Conservation (phyloP, 176 grass and related monocot genomes). For the Paspalum notatum region DNA sequence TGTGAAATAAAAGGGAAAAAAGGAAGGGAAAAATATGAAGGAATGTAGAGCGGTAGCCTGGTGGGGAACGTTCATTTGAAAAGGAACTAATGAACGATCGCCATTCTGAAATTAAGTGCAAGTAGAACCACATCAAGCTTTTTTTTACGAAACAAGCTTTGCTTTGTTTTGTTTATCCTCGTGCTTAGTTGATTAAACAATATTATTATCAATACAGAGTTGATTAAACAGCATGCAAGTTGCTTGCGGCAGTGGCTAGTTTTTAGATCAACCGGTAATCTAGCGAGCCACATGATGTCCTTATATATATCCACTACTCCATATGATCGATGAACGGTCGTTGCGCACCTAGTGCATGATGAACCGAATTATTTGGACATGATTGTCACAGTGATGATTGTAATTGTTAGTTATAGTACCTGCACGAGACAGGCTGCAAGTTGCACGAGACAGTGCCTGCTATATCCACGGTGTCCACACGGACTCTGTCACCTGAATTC, state of each 20-base stretch:
- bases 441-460: slow-evolving; percentile 26
- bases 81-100: too few species aligned
- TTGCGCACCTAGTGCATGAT: background rate
- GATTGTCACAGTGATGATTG: background rate
- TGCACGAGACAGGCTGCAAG: background rate
- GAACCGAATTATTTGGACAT: background rate
- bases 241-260: background rate
- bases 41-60: too few species aligned
- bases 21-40: too few species aligned
- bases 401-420: slow-evolving; percentile 5
- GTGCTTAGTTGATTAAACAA: background rate
- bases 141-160: too few species aligned
- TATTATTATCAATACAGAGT: background rate
- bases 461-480: slow-evolving; percentile 29
- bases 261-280: background rate
- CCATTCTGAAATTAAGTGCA: too few species aligned
- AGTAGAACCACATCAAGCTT: too few species aligned
- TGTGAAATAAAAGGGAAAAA: too few species aligned
- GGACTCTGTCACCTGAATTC: background rate
- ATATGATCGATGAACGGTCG: background rate
- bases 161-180: background rate
- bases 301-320: background rate
- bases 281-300: background rate
- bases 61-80: too few species aligned
- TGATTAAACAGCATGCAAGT: background rate